Percentiles rank a stretch among this genome's conserved stretches.
These are phyloP conservation scores for Phytophthora vignae DNA, from an alignment of 352 stramenopile species.

Conservation along the genomic window DNA sequence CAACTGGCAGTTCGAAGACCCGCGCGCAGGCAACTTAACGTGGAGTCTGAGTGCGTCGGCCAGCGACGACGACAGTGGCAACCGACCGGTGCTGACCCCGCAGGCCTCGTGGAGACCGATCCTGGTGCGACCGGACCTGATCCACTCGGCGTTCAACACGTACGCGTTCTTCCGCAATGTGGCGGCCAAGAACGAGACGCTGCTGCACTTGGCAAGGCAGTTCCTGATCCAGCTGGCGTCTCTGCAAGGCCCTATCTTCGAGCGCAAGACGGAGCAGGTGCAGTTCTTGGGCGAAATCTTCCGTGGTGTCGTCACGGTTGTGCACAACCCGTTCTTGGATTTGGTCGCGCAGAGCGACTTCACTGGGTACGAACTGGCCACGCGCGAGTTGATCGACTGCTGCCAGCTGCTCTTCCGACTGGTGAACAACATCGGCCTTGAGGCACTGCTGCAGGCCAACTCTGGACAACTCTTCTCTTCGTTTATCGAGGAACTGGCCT, in stretches of 20 bases:
- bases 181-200: conserved; percentile 67
- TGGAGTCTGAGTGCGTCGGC: conserved; percentile 66
- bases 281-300: conserved; percentile 81
- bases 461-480: conserved; percentile 56
- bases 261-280: conserved; percentile 64
- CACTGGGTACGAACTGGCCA: conserved; percentile 73
- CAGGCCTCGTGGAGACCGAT: conserved; percentile 75
- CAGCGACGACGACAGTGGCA: conserved; percentile 39
- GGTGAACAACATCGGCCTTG: conserved; percentile 77
- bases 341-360: conserved; percentile 69
- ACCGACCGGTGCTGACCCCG: conserved; percentile 55
- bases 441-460: conserved; percentile 51
- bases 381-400: conserved; percentile 85
- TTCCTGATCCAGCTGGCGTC: conserved; percentile 86
- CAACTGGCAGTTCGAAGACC: conserved; percentile 81
- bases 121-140: conserved; percentile 73
- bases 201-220: conserved; percentile 82
- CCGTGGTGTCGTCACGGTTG: conserved; percentile 62
- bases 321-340: conserved; percentile 81
- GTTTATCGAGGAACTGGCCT: conserved; percentile 76
- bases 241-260: conserved; percentile 76
- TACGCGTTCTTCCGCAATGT: conserved; percentile 84
- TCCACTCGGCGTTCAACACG: conserved; percentile 88
- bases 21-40: conserved; percentile 62
- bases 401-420: conserved; percentile 84